A percentile compares a stretch with the other conserved stretches of the same genome.
Evolutionary conservation across 331 rosid species (phyloP).

Genomic region (Malus hybrid): DNA sequence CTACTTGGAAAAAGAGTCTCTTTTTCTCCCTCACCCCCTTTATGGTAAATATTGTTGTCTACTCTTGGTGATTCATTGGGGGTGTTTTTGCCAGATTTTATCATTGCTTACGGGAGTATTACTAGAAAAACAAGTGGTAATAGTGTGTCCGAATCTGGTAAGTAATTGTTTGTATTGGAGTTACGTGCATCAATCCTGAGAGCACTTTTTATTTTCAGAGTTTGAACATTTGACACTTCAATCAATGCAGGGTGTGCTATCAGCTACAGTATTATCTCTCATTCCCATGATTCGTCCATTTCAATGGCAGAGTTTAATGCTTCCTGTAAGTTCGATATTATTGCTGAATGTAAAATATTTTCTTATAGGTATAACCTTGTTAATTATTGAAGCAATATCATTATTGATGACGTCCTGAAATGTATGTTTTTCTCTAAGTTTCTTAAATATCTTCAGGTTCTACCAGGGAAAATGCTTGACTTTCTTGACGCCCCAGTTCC

Average conservation of each 20-base stretch:
- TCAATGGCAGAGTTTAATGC: slow-evolving; percentile 95
- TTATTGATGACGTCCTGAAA: neutral
- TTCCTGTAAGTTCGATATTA: slow-evolving; percentile 59
- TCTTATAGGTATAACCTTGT: neutral
- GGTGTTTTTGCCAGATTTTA: slow-evolving; percentile 54
- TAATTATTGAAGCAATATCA: neutral
- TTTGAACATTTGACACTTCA: slow-evolving; percentile 21
- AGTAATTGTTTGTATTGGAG: slow-evolving; percentile 15
- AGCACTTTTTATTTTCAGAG: slow-evolving; percentile 12
- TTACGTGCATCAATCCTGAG: slow-evolving; percentile 7
- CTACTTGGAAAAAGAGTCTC: neutral
- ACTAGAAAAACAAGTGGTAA: slow-evolving; percentile 76
- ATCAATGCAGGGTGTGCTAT: slow-evolving; percentile 75
- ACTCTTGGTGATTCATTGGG: slow-evolving; percentile 6
- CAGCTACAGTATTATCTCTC: slow-evolving; percentile 67
- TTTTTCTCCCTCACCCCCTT: neutral
- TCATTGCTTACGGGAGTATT: slow-evolving; percentile 64
- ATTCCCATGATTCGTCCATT: slow-evolving; percentile 90
- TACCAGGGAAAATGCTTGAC: slow-evolving; percentile 72
- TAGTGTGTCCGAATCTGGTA: slow-evolving; percentile 75
- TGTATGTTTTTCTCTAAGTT: slow-evolving; percentile 6
- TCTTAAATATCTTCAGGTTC: slow-evolving; percentile 40
- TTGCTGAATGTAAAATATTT: neutral
- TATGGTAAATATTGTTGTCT: neutral
- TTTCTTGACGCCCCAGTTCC: slow-evolving; percentile 99